Base-by-base conservation (phyloP, 164 flowering plant genomes). In the Piper betle region DNA sequence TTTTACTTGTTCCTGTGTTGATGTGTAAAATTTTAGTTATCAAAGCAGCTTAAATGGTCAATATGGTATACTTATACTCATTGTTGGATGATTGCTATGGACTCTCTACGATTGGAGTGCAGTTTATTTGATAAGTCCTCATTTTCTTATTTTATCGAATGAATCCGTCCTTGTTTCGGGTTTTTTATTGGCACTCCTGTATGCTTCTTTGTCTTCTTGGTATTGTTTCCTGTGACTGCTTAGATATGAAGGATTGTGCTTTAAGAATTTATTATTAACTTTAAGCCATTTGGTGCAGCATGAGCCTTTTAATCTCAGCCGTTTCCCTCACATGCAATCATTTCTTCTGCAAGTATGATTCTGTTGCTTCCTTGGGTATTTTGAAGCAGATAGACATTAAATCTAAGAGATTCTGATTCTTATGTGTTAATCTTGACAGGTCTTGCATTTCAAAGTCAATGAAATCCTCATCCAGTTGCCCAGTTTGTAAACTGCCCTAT, bases 401-500 rank as follows among this genome's bases (percentile, higher is more conserved):
- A 20, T n/a, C n/a, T n/a, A n/a, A 39, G 46, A 7, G 40, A 33
- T 39, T 17, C 13, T 37, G 37, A 3, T 58, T 4, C 3, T 7
- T 58, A 16, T 41, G 8, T 58, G 41, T 52, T 50, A 46, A 53
- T 5, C 33, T 64, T n/a, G 55, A 53, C 85, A 94, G 97, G 69
- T 58, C 62, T 7, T 94, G 99, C 55, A 86, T 94, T 60, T 56
- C 72, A 71, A 79, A 76, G 73, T 86, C 91, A 0, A 86, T 94
- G 95, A 90, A 84, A 68, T 71, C 77, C 0, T 84, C 54, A 37
- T 80, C 89, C 19, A 65, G 60, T 62, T 93, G 98, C 62, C 99
- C 97, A 0, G 97, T 93, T 42, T 93, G 99, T 70, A 93, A 93
- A 74, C 83, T 88, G 46, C 95, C 97, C 0, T 93, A 61, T 68